Evolutionary conservation across 2,329 filamentous ascomycete genomes (phyloP).

Genomic region (Cytospora paraplurivora): DNA sequence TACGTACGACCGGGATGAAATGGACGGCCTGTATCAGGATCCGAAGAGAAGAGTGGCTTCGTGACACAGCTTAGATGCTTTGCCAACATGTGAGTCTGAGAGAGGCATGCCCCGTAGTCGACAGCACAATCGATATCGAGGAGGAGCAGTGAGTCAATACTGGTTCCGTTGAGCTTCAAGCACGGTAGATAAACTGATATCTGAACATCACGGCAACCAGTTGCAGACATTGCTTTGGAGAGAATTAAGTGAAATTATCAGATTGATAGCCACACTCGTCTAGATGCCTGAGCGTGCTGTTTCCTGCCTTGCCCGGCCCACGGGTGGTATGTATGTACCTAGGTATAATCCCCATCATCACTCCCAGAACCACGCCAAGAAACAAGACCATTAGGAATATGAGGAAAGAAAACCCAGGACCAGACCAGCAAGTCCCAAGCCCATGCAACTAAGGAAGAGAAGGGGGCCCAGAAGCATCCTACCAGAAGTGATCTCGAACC

Average conservation of each 20-base stretch:
- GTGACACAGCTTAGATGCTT: too few relatives aligned
- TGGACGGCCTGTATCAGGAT: too few relatives aligned
- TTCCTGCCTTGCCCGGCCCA: slow-evolving; percentile 1
- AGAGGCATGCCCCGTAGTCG: too few relatives aligned
- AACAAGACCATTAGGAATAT: slow-evolving; percentile 13
- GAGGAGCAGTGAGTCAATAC: too few relatives aligned
- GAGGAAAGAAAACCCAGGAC: slow-evolving; percentile 2
- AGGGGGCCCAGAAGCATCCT: neutral
- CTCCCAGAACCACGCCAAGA: neutral
- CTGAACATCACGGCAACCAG: neutral
- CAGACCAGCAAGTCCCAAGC: slow-evolving; percentile 18
- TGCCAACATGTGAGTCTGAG: too few relatives aligned
- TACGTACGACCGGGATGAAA: too few relatives aligned
- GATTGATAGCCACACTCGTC: neutral
- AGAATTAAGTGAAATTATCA: slow-evolving; percentile 17
- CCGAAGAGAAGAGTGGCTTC: too few relatives aligned
- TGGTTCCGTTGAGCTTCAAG: too few relatives aligned
- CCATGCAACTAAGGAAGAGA: neutral
- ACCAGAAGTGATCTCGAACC: neutral
- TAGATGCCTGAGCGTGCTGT: neutral
- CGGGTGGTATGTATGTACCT: neutral
- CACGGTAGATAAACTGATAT: neutral
- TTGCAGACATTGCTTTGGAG: neutral
- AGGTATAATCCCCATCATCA: neutral
- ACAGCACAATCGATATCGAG: too few relatives aligned